These are phyloP conservation scores for Phytophthora agathidicida DNA, from an alignment of 352 stramenopile species.

Conservation along the genomic window DNA sequence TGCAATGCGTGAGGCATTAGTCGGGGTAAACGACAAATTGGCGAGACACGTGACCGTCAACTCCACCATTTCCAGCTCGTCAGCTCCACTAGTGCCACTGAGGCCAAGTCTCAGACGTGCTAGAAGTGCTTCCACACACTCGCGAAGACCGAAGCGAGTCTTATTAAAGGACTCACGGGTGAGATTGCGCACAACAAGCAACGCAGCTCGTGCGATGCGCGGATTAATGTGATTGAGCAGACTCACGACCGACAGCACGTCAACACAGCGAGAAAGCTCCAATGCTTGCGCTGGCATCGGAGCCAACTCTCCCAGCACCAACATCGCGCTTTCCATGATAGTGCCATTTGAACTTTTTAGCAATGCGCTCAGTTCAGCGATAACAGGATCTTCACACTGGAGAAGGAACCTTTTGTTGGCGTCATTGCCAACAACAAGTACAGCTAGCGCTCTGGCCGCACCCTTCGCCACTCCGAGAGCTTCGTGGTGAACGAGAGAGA, in stretches of 20 bases:
- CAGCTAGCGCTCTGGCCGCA: conserved; percentile 59
- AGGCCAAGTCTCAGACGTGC: conserved; percentile 39
- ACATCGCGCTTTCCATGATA: conserved; percentile 73
- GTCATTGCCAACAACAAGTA: conserved; percentile 72
- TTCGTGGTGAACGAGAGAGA: conserved; percentile 68
- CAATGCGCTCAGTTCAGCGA: conserved; percentile 62
- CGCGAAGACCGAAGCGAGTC: conserved; percentile 62
- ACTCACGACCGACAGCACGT: conserved; percentile 62
- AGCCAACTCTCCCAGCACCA: conserved; percentile 75
- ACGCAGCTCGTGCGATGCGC: conserved; percentile 58
- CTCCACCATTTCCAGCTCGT: conserved; percentile 73
- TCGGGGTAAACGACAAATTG: conserved; percentile 64
- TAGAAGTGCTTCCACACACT: conserved; percentile 63
- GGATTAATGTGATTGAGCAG: conserved; percentile 69
- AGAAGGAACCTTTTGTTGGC: conserved; percentile 73
- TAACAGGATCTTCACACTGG: conserved; percentile 57
- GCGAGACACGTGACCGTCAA: conserved; percentile 64
- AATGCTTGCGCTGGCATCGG: conserved; percentile 62
- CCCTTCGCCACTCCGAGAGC: conserved; percentile 69
- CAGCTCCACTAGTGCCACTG: conserved; percentile 29
- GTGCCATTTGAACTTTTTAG: conserved; percentile 70
- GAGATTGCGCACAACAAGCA: conserved; percentile 61
- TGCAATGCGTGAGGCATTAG: conserved; percentile 55
- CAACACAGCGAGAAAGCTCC: conserved; percentile 75
- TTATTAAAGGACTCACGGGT: conserved; percentile 87